Base-by-base conservation (phyloP, 116 monocot genomes). In the Iris pallida region DNA sequence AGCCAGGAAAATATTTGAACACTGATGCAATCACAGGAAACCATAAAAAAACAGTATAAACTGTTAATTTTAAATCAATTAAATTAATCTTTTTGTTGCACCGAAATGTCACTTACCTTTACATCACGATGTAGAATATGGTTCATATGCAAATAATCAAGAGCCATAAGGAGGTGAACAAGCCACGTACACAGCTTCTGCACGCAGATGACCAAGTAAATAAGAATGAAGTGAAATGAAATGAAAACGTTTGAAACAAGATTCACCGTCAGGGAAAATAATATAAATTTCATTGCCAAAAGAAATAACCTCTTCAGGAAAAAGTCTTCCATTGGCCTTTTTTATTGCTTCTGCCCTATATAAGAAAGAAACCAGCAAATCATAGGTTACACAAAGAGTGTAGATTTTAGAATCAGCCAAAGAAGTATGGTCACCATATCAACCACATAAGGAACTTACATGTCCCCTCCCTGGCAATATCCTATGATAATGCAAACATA, bases 121-220 rank as follows among this genome's bases (percentile, higher is more conserved):
- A 92, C 92, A 80, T 92, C 92, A 51, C 92, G 88, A 79, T 92
- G 92, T 55, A 92, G 79, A 79, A 92, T 83, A 71, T 92, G 86
- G 60, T 92, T 88, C 5, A 14, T 79, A 75, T 92, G 88, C 72
- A 92, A 78, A 68, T 88, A 92, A 68, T 92, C 92, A 58, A 92
- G 88, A 63, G 92, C 92, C 88, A 92, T 86, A 61, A 92, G 83
- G 44, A 92, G 83, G 48, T 92, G 92, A 45, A 92, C 92, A 42
- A 92, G 88, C 92, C 92, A 92, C 75, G 81, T 88, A 63, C 92
- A 97, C 49, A 97, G 76, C 61, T 92, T 97, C 97, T 97, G 81
- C 64, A 77, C 6, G 61, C 6, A 76, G 53, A 14, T 7, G 20
- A 49, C 65, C 1, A 49, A 71, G 48, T 9, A 55, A 56, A 13